Conservation (phyloP, 1,284 basidiomycete species). For the Ganoderma lingzhi region DNA sequence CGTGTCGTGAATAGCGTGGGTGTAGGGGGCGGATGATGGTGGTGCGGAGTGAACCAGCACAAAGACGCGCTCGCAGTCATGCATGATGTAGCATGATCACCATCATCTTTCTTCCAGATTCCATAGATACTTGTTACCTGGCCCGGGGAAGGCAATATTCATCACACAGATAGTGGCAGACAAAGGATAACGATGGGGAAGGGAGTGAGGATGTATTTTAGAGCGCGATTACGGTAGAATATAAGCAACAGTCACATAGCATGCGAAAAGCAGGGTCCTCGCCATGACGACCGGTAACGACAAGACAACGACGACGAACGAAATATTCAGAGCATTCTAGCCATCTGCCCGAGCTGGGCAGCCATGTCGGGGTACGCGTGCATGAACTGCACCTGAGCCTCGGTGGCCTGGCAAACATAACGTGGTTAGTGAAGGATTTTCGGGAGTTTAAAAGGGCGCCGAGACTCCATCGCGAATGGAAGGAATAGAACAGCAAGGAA, state of each 20-base stretch:
- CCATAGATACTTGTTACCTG: neutral
- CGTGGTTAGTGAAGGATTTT: neutral
- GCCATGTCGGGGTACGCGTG: constrained; percentile 86
- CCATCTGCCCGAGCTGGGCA: constrained; percentile 65
- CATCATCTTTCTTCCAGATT: neutral
- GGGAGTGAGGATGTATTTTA: constrained; percentile 32
- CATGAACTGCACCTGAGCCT: constrained; percentile 84
- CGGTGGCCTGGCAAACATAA: constrained; percentile 66
- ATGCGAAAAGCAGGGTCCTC: constrained; percentile 7
- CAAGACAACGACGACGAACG: constrained; percentile 8
- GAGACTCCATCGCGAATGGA: neutral
- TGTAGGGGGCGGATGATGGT: constrained; percentile 22
- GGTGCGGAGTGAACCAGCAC: constrained; percentile 30
- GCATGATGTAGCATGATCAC: neutral
- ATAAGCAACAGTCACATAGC: constrained; percentile 12
- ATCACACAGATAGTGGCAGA: constrained; percentile 1
- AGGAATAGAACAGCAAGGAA: neutral
- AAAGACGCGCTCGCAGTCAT: constrained; percentile 12
- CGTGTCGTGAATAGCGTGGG: constrained; percentile 27
- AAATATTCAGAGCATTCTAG: constrained; percentile 42
- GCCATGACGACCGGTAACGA: constrained; percentile 9
- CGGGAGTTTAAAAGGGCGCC: neutral
- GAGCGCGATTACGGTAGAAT: constrained; percentile 26
- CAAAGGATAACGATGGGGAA: constrained; percentile 1
- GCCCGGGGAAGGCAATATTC: neutral